Evolutionary conservation across 1,139 yeast genomes (phyloP).

Genomic region (Pichia sp.): DNA sequence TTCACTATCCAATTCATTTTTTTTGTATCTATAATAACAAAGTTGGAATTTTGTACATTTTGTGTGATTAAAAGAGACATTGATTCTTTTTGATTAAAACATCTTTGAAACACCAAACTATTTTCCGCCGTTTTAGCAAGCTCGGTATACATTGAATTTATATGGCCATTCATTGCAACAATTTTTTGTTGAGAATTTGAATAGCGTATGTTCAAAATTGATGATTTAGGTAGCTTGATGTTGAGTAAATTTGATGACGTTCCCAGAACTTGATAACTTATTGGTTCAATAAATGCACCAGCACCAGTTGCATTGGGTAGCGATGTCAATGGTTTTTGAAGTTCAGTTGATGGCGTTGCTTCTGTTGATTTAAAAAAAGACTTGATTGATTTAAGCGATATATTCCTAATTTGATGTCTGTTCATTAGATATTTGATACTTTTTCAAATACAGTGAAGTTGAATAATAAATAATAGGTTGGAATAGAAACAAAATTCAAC

Average conservation of each 20-base stretch:
- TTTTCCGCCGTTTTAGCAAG: constrained; percentile 14
- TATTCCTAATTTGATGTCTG: constrained; percentile 1
- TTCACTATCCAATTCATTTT: constrained; percentile 35
- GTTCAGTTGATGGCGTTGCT: constrained; percentile 9
- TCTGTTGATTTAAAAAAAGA: constrained; percentile 10
- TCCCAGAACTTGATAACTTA: constrained; percentile 39
- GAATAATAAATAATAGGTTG: background rate
- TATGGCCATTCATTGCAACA: constrained; percentile 40
- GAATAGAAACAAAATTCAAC: background rate
- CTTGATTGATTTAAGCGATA: constrained; percentile 10
- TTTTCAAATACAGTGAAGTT: background rate
- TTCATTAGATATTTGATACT: background rate
- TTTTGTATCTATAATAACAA: constrained; percentile 19
- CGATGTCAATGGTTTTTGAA: constrained; percentile 21
- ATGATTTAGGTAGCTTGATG: constrained; percentile 43
- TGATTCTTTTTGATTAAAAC: constrained; percentile 26
- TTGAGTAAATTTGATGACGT: constrained; percentile 38
- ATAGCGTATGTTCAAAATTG: constrained; percentile 34
- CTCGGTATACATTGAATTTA: constrained; percentile 26
- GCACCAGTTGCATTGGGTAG: constrained; percentile 32
- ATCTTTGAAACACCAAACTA: constrained; percentile 26
- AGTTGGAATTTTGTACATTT: constrained; percentile 24
- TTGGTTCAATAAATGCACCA: constrained; percentile 36
- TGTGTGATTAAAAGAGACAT: constrained; percentile 27
- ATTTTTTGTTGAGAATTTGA: constrained; percentile 38